Evolutionary conservation across 164 flowering plant genomes (phyloP), one percentile per base, ranked within the genome.

Genomic region (Brasenia schreberi): DNA sequence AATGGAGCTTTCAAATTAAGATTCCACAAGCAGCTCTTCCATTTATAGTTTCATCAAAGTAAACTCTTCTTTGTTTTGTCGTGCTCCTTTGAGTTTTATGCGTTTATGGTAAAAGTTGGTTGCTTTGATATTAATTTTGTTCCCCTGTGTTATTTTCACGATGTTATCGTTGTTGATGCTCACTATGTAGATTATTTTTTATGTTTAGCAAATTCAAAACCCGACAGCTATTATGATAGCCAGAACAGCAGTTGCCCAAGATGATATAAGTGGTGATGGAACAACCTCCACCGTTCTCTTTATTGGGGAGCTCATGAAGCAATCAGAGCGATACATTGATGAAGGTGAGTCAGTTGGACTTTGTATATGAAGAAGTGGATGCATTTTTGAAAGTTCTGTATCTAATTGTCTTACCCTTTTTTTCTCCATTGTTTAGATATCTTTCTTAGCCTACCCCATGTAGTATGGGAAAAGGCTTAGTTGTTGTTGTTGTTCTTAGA

Each of bases 201-300:
- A 53, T 64, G 65, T 81, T 70, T 83, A 95, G 99, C 99, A 95
- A 95, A 95, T 92, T 72, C 97, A 95, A 79, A 95, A 88, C 63
- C 99, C 97, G 6, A 95, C 97, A 18, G 97, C 99, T 1, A 86
- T 95, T 16, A 95, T 95, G 97, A 95, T 95, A 77, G 99, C 99
- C 23, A 85, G 99, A 73, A 95, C 99, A 19, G 99, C 99, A 67
- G 97, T 90, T 76, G 99, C 99, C 61, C 99, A 95, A 72, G 97
- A 95, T 79, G 99, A 95, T 72, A 81, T 82, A 19, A 95, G 94
- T 79, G 99, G 99, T 23, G 99, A 92, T 80, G 99, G 99, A 43
- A 92, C 99, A 16, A 95, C 99, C 63, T 92, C 99, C 59, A 95
- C 97, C 3, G 97, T 95, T 19, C 68, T 95, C 67, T 95, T 91